Base-by-base conservation (phyloP, 768 basidiomycete genomes). In the Suillus occidentalis region DNA sequence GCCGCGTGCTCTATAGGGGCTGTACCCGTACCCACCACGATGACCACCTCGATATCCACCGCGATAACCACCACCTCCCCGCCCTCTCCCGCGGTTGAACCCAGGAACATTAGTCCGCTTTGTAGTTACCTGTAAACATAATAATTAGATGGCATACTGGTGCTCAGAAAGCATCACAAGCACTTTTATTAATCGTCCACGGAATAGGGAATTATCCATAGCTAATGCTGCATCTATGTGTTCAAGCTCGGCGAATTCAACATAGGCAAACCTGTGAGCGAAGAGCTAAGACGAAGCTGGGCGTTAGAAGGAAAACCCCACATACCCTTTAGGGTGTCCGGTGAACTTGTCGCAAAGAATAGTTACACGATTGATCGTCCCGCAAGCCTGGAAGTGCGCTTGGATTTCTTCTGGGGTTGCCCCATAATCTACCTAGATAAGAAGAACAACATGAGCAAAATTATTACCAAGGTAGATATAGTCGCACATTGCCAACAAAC, bases 301-400 rank as follows among this genome's bases (percentile, higher is more conserved):
- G 56, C 28, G 63, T 18, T 47, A 28, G 39, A 58, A 65, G 58
- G 40, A 47, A 18, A 62, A n/a, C 34, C 34, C 56, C 34, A 75
- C 80, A 39, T 68, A 95, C 95, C 97, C 97, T 87, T 98, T 98
- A 56, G 97, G 97, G 80, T 98, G 96, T 57, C 97, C 97, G 28
- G 97, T 99, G 78, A 97, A 99, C 81, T 99, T 99, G 85, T 99
- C 97, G 78, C 97, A 99, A 36, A 99, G 88, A 73, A 99, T 99
- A 1, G 97, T 99, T 50, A 99, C 95, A 71, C 97, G 88, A 80
- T 99, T 99, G 78, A 99, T 99, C 18, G 92, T 94, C 7, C 97
- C 97, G 73, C 96, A 99, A 18, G 96, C 90, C 75, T 95, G 92
- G 81, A 99, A 99, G 77, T 99, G 97, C 20, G 84, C 88, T 80